Base-by-base conservation (phyloP, 495 filamentous ascomycete species). In the Hyphodiscus hymeniophilus region DNA sequence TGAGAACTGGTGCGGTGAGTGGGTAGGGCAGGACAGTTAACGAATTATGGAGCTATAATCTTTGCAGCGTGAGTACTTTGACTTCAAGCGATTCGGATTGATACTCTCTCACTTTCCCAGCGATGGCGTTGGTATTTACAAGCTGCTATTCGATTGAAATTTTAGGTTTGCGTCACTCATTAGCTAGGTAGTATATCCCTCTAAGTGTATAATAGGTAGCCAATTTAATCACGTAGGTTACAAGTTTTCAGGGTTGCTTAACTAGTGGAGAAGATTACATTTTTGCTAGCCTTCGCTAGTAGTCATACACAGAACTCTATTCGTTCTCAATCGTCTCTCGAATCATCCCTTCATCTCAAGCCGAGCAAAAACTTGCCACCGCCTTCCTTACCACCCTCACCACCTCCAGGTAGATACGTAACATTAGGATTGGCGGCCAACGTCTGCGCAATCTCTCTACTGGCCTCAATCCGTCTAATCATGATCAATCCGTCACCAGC, bases 401-500 rank as follows among this genome's bases (percentile, higher is more conserved):
- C 76, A 26, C 83, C 82, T 50, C 87, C 81, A 0, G 92, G 92
- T 42, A 99, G 64, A 67, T 97, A 99, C 24, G 89, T 90, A 38
- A 99, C 90, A 60, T 97, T 97, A 28, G 94, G 91, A 67, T 99
- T 99, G 33, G 64, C 66, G 22, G 89, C 79, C 61, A 99, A 65
- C 56, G 88, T 89, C 73, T 87, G 77, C 21, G 92, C 92, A 67
- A 99, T 95, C 67, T 97, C 94, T 66, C 83, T 87, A 67, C 86
- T 91, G 39, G 92, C 94, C 70, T 99, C 92, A 63, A 99, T 96
- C 67, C 89, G 79, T 67, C 92, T 76, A 61, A 99, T 97, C 80
- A 86, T 78, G 52, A 99, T 87, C 61, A 99, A 72, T 4, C 92
- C 92, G 66, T 88, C 89, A 42, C 92, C 92, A 26, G 80, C 76